These are phyloP conservation scores for Kandelia obovata DNA, from an alignment of 345 rosid genomes.

Conservation along the genomic window DNA sequence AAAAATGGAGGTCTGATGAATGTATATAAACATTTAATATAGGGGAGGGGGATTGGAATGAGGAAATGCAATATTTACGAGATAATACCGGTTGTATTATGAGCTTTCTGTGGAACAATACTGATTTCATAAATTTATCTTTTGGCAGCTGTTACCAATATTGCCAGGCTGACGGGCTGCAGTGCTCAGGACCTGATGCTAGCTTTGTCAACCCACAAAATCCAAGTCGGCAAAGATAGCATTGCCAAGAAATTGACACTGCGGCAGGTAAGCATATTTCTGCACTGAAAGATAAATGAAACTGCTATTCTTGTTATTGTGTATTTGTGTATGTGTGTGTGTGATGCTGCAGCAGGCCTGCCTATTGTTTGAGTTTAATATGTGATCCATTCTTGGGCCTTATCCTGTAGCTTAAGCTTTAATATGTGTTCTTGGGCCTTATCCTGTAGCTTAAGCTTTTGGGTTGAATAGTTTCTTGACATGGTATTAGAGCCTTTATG, in stretches of 20 bases:
- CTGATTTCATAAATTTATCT: conserved; percentile 10
- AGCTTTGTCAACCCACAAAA: conserved; percentile 66
- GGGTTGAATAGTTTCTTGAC: too few relatives aligned
- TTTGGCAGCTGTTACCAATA: conserved; percentile 62
- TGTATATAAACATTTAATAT: neutral
- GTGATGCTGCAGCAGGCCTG: too few relatives aligned
- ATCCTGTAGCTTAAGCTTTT: too few relatives aligned
- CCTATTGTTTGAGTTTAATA: too few relatives aligned
- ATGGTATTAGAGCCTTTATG: too few relatives aligned
- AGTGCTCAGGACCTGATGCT: conserved; percentile 47
- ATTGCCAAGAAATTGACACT: conserved; percentile 66
- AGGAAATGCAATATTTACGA: neutral
- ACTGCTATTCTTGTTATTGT: neutral
- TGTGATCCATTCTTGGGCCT: too few relatives aligned
- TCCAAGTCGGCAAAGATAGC: conserved; percentile 66
- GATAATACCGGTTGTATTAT: neutral
- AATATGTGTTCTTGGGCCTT: too few relatives aligned
- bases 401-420: too few relatives aligned
- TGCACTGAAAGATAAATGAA: conserved; percentile 4
- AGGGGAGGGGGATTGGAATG: neutral
- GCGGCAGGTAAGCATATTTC: conserved; percentile 57
- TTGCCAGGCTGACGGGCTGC: conserved; percentile 75
- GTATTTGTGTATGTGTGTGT: too few relatives aligned
- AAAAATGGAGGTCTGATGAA: neutral
- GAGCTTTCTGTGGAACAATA: neutral